Evolutionary conservation across 371 early-diverging fungal genomes (phyloP).

Genomic region (Circinella umbellata): DNA sequence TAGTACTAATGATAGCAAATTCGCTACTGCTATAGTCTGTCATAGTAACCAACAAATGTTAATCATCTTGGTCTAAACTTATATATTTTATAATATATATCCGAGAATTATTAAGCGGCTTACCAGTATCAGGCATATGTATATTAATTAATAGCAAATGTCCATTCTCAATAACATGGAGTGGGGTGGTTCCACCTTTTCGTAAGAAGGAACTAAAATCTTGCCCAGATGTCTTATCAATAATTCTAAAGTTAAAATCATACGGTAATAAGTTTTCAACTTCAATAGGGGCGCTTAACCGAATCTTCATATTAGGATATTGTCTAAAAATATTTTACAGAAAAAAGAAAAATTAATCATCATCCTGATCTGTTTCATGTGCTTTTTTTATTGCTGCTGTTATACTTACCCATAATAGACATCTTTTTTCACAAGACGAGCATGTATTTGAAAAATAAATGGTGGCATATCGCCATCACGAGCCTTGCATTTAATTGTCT

Average conservation of each 20-base stretch:
- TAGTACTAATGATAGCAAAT: slow-evolving; percentile 84
- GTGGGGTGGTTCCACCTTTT: slow-evolving; percentile 75
- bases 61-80: neutral
- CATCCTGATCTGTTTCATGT: neutral
- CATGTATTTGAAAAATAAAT: slow-evolving; percentile 78
- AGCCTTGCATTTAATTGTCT: slow-evolving; percentile 34
- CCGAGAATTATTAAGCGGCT: slow-evolving; percentile 1
- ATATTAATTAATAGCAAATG: slow-evolving; percentile 82
- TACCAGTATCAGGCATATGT: slow-evolving; percentile 74
- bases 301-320: slow-evolving; percentile 86
- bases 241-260: slow-evolving; percentile 77
- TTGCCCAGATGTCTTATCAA: slow-evolving; percentile 73
- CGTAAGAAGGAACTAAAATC: slow-evolving; percentile 69
- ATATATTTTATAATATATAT: neutral
- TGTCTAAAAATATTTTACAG: slow-evolving; percentile 25
- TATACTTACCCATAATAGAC: slow-evolving; percentile 46
- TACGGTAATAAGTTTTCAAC: slow-evolving; percentile 96
- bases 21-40: slow-evolving; percentile 75
- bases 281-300: slow-evolving; percentile 88
- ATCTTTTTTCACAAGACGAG: slow-evolving; percentile 55
- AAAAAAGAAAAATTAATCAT: neutral
- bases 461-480: slow-evolving; percentile 63
- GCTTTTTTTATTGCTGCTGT: neutral
- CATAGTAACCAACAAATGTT: slow-evolving; percentile 6
- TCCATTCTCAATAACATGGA: slow-evolving; percentile 87